These are phyloP conservation scores for Psilocybe cubensis DNA, from an alignment of 768 basidiomycete species.

Conservation along the genomic window DNA sequence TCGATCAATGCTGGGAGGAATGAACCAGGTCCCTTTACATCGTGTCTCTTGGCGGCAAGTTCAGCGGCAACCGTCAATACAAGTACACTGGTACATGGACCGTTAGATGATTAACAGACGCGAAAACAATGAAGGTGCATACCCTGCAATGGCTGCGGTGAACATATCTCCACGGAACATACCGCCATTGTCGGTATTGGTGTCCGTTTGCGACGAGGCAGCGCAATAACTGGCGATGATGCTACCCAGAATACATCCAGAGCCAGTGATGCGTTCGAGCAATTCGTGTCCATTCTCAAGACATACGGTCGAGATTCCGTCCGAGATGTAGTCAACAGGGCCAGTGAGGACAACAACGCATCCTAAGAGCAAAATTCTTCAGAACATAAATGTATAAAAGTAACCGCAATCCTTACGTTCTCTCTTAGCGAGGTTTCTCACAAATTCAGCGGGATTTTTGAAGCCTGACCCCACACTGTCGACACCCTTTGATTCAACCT, in stretches of 20 bases:
- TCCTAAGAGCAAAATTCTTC: conserved; percentile 34
- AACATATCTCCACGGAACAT: conserved; percentile 82
- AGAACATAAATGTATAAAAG: background rate
- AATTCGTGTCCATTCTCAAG: conserved; percentile 75
- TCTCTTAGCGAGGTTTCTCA: conserved; percentile 67
- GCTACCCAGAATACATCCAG: conserved; percentile 85
- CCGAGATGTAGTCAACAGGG: conserved; percentile 79
- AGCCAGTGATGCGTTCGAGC: conserved; percentile 85
- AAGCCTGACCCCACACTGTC: conserved; percentile 84
- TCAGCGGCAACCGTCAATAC: conserved; percentile 67
- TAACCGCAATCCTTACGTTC: conserved; percentile 59
- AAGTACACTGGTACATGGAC: conserved; percentile 45
- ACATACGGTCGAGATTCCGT: conserved; percentile 71
- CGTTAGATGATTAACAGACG: conserved; percentile 7
- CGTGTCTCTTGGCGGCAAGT: conserved; percentile 48
- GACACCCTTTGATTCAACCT: conserved; percentile 83
- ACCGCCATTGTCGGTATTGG: conserved; percentile 32
- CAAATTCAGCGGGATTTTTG: conserved; percentile 71
- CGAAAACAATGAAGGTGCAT: conserved; percentile 23
- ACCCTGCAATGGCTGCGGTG: conserved; percentile 78
- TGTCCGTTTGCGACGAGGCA: conserved; percentile 41
- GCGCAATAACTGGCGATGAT: conserved; percentile 83
- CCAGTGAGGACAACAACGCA: conserved; percentile 86
- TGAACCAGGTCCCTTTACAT: conserved; percentile 64
- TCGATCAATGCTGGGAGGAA: conserved; percentile 71